Evolutionary conservation across 2,329 filamentous ascomycete genomes (phyloP).

Genomic region (Xylariaceae sp.): DNA sequence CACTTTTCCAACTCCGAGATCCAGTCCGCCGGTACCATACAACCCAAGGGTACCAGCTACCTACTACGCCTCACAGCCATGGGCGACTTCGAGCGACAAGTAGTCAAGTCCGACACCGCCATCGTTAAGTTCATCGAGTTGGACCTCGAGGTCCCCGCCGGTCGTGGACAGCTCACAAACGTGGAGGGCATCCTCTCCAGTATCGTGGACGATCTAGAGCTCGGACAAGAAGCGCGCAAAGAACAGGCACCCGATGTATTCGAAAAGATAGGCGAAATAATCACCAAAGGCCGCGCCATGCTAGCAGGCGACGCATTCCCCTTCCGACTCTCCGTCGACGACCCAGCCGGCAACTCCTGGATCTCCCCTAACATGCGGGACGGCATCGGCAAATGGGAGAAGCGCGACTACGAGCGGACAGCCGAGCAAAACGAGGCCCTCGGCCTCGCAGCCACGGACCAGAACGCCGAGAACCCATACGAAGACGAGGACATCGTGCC

Average conservation of each 20-base stretch:
- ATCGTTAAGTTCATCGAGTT: conserved; percentile 85
- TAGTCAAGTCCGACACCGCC: conserved; percentile 89
- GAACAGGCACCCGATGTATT: conserved; percentile 74
- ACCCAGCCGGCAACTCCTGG: conserved; percentile 93
- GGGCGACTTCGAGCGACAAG: conserved; percentile 77
- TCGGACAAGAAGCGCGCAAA: conserved; percentile 80
- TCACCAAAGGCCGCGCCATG: conserved; percentile 73
- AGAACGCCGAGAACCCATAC: conserved; percentile 40
- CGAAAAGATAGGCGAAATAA: conserved; percentile 73
- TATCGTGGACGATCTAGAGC: conserved; percentile 75
- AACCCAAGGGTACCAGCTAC: conserved; percentile 83
- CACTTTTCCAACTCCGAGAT: conserved; percentile 89
- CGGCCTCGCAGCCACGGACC: conserved; percentile 63
- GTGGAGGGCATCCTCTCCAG: conserved; percentile 82
- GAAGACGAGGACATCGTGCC: conserved; percentile 83
- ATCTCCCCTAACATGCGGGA: conserved; percentile 84
- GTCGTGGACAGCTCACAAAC: conserved; percentile 88
- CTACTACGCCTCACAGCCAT: conserved; percentile 72
- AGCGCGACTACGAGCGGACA: conserved; percentile 79
- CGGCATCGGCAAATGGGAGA: conserved; percentile 81
- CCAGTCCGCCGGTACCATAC: conserved; percentile 87
- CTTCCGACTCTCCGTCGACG: conserved; percentile 84
- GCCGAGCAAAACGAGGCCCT: conserved; percentile 83
- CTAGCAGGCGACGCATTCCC: conserved; percentile 75
- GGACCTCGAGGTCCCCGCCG: conserved; percentile 88